Conservation (phyloP, 352 stramenopile genomes). For the Phytophthora lateralis region DNA sequence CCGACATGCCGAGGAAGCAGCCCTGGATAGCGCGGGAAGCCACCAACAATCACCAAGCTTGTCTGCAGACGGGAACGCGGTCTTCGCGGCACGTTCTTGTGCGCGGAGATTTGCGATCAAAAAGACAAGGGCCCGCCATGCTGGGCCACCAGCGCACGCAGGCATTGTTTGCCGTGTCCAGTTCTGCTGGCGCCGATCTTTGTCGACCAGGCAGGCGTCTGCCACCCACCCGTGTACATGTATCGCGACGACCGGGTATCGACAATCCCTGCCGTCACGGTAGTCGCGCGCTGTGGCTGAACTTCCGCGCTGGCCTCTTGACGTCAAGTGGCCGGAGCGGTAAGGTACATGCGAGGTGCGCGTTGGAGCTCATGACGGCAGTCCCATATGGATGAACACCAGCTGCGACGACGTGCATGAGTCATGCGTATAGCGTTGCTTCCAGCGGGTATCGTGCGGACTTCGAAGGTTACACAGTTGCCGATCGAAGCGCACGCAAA, state of each 20-base stretch:
- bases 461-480: not conserved
- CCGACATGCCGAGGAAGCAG: not conserved
- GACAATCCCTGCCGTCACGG: not conserved
- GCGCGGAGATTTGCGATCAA: slow-evolving; percentile 29
- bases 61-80: slow-evolving; percentile 12
- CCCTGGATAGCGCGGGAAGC: not conserved
- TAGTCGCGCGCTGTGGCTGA: slow-evolving; percentile 2
- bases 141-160: not conserved
- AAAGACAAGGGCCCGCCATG: slow-evolving; percentile 19
- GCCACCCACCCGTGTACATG: too few relatives aligned
- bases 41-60: not conserved
- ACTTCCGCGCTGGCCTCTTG: slow-evolving; percentile 9
- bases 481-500: not conserved
- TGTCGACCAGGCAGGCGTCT: not conserved
- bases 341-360: not conserved
- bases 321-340: slow-evolving; percentile 22
- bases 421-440: not conserved
- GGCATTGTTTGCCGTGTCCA: slow-evolving; percentile 12
- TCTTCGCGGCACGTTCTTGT: slow-evolving; percentile 33
- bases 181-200: slow-evolving; percentile 11
- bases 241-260: not conserved
- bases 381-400: too few relatives aligned
- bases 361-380: not conserved
- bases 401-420: too few relatives aligned
- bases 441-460: not conserved